Percentiles rank a stretch among this genome's conserved stretches.
Evolutionary conservation across 202 grass and related monocot genomes (phyloP).

Genomic region (Carex arenaria): DNA sequence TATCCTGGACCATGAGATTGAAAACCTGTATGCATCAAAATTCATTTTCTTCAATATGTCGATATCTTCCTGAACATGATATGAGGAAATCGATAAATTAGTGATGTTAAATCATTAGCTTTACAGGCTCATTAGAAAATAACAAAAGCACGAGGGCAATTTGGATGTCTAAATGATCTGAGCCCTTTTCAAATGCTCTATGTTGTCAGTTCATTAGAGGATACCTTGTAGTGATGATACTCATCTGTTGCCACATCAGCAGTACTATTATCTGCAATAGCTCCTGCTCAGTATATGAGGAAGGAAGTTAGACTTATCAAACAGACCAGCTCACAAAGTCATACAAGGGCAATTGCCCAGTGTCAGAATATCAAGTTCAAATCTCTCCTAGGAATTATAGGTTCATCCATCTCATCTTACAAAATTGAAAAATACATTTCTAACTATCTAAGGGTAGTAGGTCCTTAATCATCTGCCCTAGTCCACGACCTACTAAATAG

Average conservation of each 20-base stretch:
- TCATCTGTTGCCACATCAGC: slow-evolving; percentile 66
- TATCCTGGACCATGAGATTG: slow-evolving; percentile 87
- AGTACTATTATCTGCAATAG: slow-evolving; percentile 47
- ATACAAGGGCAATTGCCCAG: background rate
- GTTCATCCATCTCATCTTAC: background rate
- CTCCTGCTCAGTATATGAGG: slow-evolving; percentile 30
- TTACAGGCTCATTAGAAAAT: background rate
- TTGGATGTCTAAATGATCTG: background rate
- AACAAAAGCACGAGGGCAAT: background rate
- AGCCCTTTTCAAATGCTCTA: background rate
- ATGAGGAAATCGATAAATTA: background rate
- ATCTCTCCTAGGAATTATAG: background rate
- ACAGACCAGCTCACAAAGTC: background rate
- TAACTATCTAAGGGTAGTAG: background rate
- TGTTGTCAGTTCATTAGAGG: background rate
- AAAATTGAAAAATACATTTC: background rate
- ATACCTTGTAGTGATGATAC: slow-evolving; percentile 83
- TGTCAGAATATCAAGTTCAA: background rate
- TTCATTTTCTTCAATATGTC: slow-evolving; percentile 76
- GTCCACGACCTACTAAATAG: background rate
- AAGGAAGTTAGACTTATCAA: background rate
- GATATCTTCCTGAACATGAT: slow-evolving; percentile 50
- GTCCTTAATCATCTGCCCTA: background rate
- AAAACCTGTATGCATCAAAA: slow-evolving; percentile 81
- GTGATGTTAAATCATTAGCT: background rate